Conservation (phyloP, 1,139 yeast species). For the Candida neerlandica region DNA sequence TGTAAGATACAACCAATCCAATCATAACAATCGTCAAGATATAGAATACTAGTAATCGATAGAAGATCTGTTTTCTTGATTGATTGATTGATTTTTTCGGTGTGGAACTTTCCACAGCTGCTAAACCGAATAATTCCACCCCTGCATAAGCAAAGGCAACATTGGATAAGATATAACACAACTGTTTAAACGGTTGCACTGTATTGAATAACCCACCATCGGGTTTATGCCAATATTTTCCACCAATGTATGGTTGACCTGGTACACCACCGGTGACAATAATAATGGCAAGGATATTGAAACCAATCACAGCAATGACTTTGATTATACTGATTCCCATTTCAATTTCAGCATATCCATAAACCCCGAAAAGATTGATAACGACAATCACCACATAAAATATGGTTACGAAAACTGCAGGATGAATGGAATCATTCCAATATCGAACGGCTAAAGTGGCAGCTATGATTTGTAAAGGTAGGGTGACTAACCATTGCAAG, state of each 20-base stretch:
- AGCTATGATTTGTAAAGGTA: conserved; percentile 43
- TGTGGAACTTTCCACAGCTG: conserved; percentile 37
- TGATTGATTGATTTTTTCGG: conserved; percentile 36
- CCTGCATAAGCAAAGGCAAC: conserved; percentile 32
- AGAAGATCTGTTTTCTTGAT: conserved; percentile 40
- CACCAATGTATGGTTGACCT: conserved; percentile 32
- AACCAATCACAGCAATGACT: conserved; percentile 35
- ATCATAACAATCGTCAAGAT: conserved; percentile 32
- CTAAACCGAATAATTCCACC: conserved; percentile 36
- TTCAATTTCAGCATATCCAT: conserved; percentile 42
- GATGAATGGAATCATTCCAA: conserved; percentile 30
- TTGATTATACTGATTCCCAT: conserved; percentile 32
- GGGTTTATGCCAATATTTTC: conserved; percentile 35
- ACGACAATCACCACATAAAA: conserved; percentile 32
- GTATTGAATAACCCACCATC: conserved; percentile 33
- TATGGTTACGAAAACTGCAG: conserved; percentile 35
- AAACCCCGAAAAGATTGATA: conserved; percentile 37
- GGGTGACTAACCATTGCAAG: conserved; percentile 40
- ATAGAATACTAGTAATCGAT: conserved; percentile 36
- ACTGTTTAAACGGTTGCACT: conserved; percentile 28
- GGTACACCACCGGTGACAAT: conserved; percentile 40
- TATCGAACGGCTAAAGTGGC: conserved; percentile 38
- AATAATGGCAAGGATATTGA: conserved; percentile 31
- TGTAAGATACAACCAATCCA: conserved; percentile 36
- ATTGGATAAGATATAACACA: conserved; percentile 26